Base-by-base conservation (phyloP, 345 rosid genomes). In the Camelina hispida region DNA sequence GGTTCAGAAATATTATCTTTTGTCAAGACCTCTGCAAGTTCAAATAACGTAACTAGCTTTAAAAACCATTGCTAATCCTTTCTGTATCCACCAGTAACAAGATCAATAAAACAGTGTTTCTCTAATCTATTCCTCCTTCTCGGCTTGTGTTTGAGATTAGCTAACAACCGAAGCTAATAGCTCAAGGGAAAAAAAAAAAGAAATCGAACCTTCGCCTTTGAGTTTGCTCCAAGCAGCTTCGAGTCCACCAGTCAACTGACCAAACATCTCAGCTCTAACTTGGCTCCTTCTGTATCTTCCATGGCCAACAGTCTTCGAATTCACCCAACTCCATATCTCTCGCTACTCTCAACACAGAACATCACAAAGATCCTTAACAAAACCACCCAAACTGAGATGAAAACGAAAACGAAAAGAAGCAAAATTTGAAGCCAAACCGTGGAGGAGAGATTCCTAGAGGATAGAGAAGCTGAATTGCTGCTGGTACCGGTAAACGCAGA, bases 181-280 rank as follows among this genome's bases (percentile, higher is more conserved):
- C 5, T n/a, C 7, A 22, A 12, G 9, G 65, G 14, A 16, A 18
- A 4, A 53, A 6, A 66, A 6, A 2, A 16, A 40, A n/a, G 50
- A 76, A 35, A 0, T 28, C 47, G 47, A 78, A 95, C 97, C 99
- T 90, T 82, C 93, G 69, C 97, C 99, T 87, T 86, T 95, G 76
- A 95, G 97, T 85, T 89, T 95, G 83, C 71, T 90, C 99, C 99
- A 95, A 80, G 99, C 97, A 48, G 97, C 73, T 60, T 95, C 99
- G 12, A 95, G 99, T n/a, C 97, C 96, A 59, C 88, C 83, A 0
- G 93, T 92, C 69, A 95, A 76, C 82, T 90, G 99, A 17, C 93
- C 97, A 81, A 95, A 92, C 97, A 95, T 95, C 80, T 95, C 99
- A 1, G 97, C 97, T 74, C 84, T 85, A 32, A 95, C 89, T 62